Conservation (phyloP, 306 rosid species). For the Pueraria montana region DNA sequence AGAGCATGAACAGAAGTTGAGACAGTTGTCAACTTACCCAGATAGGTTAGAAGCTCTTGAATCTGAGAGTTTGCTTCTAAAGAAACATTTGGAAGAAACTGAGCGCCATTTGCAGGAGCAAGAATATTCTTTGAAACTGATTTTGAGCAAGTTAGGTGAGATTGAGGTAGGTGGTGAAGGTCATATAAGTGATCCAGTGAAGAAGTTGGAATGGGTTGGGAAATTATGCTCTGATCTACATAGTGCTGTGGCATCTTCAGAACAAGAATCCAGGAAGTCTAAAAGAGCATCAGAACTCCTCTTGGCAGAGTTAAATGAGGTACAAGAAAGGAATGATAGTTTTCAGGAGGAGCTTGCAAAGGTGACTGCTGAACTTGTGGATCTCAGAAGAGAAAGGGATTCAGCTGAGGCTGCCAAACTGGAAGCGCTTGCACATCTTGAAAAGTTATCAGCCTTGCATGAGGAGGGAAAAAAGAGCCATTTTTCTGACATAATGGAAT, state of each 20-base stretch:
- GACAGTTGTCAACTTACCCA: slow-evolving; percentile 64
- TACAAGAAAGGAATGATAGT: slow-evolving; percentile 95
- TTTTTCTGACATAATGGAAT: slow-evolving; percentile 66
- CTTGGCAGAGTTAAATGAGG: slow-evolving; percentile 94
- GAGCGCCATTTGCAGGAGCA: slow-evolving; percentile 73
- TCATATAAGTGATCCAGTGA: slow-evolving; percentile 66
- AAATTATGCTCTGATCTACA: slow-evolving; percentile 67
- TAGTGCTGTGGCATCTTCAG: slow-evolving; percentile 63
- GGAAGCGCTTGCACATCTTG: slow-evolving; percentile 76
- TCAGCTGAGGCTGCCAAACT: slow-evolving; percentile 72
- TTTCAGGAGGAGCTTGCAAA: slow-evolving; percentile 89
- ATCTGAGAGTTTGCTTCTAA: slow-evolving; percentile 70
- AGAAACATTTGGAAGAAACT: slow-evolving; percentile 70
- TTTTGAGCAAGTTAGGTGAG: slow-evolving; percentile 63
- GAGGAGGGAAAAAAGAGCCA: slow-evolving; percentile 66
- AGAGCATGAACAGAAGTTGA: slow-evolving; percentile 71
- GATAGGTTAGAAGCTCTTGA: slow-evolving; percentile 76
- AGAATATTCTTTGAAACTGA: slow-evolving; percentile 62
- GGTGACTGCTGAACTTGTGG: slow-evolving; percentile 68
- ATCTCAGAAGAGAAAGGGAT: slow-evolving; percentile 73
- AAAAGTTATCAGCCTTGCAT: slow-evolving; percentile 65
- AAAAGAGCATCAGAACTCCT: slow-evolving; percentile 92
- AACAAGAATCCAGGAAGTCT: slow-evolving; percentile 84
- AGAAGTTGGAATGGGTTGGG: slow-evolving; percentile 72
- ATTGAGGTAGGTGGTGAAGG: slow-evolving; percentile 70